Percentiles rank a stretch among this genome's conserved stretches.
phyloP scores from a whole-genome alignment of 768 basidiomycete species.

The Lactifluus hygrophoroides region DNA sequence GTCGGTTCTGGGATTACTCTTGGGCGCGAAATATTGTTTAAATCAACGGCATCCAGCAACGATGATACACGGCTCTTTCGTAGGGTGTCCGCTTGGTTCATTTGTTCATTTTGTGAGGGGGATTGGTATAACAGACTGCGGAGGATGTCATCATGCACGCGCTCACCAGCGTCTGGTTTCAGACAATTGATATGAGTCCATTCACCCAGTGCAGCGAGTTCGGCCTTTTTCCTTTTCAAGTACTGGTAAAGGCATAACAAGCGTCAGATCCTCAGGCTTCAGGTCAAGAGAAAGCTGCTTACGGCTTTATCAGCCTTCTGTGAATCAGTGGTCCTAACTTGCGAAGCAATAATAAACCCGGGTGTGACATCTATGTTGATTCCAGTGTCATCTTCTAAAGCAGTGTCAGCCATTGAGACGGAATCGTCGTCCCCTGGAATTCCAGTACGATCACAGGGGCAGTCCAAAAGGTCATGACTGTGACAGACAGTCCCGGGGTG shows the following conservation, averaged over 20 bases:
- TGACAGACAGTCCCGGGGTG: slow-evolving; percentile 73
- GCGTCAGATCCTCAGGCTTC: slow-evolving; percentile 11
- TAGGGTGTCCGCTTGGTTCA: not conserved
- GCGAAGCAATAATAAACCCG: slow-evolving; percentile 54
- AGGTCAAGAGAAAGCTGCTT: slow-evolving; percentile 16
- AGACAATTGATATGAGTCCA: slow-evolving; percentile 85
- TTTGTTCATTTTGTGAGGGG: slow-evolving; percentile 6
- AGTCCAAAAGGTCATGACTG: slow-evolving; percentile 88
- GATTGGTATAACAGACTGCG: slow-evolving; percentile 36
- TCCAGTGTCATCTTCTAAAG: slow-evolving; percentile 23
- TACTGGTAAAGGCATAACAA: slow-evolving; percentile 35
- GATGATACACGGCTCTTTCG: slow-evolving; percentile 26
- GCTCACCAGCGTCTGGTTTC: slow-evolving; percentile 33
- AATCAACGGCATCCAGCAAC: slow-evolving; percentile 38
- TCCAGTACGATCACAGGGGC: slow-evolving; percentile 43
- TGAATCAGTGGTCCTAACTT: slow-evolving; percentile 39
- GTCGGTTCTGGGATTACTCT: slow-evolving; percentile 29
- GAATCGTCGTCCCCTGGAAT: not conserved
- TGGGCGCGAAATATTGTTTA: slow-evolving; percentile 37
- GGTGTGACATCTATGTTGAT: slow-evolving; percentile 27
- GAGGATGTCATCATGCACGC: slow-evolving; percentile 60
- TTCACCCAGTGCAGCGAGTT: slow-evolving; percentile 62
- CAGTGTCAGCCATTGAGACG: not conserved
- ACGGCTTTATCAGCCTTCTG: slow-evolving; percentile 49
- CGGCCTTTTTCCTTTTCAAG: slow-evolving; percentile 55